Percentiles rank a stretch among this genome's conserved stretches.
phyloP scores from a whole-genome alignment of 2,329 filamentous ascomycete species.

The Lojkania enalia region DNA sequence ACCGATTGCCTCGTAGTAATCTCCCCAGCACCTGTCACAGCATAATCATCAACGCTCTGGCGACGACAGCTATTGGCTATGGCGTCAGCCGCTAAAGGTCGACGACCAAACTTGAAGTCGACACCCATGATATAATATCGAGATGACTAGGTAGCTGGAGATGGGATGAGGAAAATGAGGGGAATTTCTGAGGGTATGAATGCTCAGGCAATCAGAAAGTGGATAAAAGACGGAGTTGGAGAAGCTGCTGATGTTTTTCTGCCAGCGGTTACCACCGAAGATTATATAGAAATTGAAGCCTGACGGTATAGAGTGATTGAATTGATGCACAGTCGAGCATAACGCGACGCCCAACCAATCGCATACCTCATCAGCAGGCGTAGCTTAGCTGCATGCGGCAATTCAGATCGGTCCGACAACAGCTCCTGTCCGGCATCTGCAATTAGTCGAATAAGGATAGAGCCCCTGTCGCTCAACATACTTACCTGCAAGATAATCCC shows the following conservation, averaged over 20 bases:
- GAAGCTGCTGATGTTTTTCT: too few species aligned
- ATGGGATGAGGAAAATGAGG: too few species aligned
- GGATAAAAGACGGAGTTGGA: too few species aligned
- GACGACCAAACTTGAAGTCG: too few species aligned
- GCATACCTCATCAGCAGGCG: background rate
- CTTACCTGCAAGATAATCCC: background rate
- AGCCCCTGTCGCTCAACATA: constrained; percentile 14
- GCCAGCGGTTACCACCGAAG: too few species aligned
- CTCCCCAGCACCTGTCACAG: constrained; percentile 26
- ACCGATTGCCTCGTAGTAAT: constrained; percentile 64
- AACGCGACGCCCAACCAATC: background rate
- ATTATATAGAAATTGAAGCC: too few species aligned
- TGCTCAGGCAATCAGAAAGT: too few species aligned
- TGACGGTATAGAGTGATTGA: too few species aligned
- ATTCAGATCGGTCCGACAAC: constrained; percentile 7
- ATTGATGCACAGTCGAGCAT: too few species aligned
- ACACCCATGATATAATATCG: too few species aligned
- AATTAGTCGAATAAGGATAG: background rate
- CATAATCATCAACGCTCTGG: constrained; percentile 25
- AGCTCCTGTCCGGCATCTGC: background rate
- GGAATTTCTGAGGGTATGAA: too few species aligned
- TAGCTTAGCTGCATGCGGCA: constrained; percentile 13
- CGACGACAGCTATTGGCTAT: constrained; percentile 18
- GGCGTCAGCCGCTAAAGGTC: constrained; percentile 26
- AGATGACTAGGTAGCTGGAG: too few species aligned